A percentile compares a stretch with the other conserved stretches of the same genome.
These are phyloP conservation scores for Rhodotorula toruloides DNA, from an alignment of 768 basidiomycete species.

Conservation along the genomic window DNA sequence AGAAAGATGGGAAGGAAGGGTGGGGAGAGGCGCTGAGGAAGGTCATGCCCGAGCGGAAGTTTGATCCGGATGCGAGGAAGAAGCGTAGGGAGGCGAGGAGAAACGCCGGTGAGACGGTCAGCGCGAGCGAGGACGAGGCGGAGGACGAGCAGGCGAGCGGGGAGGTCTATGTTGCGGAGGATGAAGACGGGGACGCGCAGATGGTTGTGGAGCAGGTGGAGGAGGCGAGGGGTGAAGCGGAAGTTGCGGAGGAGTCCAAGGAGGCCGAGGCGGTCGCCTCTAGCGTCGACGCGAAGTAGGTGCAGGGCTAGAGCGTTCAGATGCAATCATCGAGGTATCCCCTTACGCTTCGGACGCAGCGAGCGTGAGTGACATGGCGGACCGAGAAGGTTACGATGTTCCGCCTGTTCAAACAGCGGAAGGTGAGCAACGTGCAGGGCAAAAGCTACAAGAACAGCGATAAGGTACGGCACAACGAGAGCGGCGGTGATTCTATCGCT, in stretches of 20 bases:
- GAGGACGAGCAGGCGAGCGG: too few relatives aligned
- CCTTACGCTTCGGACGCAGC: too few relatives aligned
- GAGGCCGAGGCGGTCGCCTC: background rate
- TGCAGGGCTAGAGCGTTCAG: too few relatives aligned
- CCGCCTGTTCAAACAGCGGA: too few relatives aligned
- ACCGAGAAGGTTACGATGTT: too few relatives aligned
- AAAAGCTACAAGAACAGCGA: too few relatives aligned
- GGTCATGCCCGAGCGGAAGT: conserved; percentile 91
- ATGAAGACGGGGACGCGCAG: background rate
- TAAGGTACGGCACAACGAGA: too few relatives aligned
- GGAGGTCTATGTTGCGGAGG: background rate
- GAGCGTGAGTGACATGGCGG: too few relatives aligned
- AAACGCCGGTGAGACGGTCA: background rate
- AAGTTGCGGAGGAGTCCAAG: background rate
- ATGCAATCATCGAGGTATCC: too few relatives aligned
- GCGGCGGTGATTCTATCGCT: too few relatives aligned
- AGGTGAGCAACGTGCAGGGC: too few relatives aligned
- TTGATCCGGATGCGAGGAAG: conserved; percentile 50
- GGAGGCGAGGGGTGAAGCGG: background rate
- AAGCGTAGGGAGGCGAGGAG: conserved; percentile 10
- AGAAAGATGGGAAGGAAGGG: conserved; percentile 42
- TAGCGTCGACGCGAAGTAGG: background rate
- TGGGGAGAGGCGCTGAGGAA: conserved; percentile 82
- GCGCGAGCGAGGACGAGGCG: background rate
- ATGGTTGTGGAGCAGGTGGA: background rate